phyloP scores from a whole-genome alignment of 441 rosid genomes.

The Euphorbia celastroides region DNA sequence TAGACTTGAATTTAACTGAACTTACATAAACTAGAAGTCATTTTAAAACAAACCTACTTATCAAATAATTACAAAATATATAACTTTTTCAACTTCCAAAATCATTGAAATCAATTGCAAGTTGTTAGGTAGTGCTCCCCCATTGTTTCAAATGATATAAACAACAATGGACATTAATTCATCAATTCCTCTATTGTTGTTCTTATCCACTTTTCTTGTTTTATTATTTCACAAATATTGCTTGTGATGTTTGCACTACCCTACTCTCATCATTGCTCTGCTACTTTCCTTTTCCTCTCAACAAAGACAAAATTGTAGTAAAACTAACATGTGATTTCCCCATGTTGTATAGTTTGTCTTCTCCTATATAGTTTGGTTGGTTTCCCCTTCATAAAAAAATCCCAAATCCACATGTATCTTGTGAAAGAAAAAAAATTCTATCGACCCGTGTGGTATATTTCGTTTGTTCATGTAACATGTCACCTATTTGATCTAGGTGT shows the following conservation, averaged over 20 bases:
- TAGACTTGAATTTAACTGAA: no score
- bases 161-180: neutral
- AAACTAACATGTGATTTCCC: slow-evolving; percentile 15
- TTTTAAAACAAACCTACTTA: no score
- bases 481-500: no score
- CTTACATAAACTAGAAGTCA: no score
- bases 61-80: no score
- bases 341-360: neutral
- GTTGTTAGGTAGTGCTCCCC: slow-evolving; percentile 27
- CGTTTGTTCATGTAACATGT: no score
- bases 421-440: no score
- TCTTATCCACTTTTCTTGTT: neutral
- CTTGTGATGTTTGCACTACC: neutral
- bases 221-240: neutral
- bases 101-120: neutral
- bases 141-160: slow-evolving; percentile 16
- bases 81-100: neutral
- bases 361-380: neutral
- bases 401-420: no score
- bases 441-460: no score
- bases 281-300: slow-evolving; percentile 25
- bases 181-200: neutral
- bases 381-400: neutral
- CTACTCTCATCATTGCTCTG: slow-evolving; percentile 13
- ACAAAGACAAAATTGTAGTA: slow-evolving; percentile 11